Evolutionary conservation across 2,329 filamentous ascomycete species (phyloP).

Genomic region (Aspergillus clavatus): DNA sequence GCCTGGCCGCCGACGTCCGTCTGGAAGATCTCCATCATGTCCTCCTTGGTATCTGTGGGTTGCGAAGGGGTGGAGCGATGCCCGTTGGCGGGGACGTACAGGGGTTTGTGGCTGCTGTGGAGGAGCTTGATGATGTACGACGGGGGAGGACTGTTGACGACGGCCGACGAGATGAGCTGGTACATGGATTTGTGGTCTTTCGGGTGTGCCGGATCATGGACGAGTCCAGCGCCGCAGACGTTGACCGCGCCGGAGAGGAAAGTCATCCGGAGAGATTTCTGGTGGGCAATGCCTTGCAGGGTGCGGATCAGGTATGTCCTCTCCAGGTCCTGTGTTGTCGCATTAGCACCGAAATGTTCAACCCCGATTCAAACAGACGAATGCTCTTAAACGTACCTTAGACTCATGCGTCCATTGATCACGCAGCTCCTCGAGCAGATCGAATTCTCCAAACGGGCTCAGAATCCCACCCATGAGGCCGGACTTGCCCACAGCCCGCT

Average conservation of each 20-base stretch:
- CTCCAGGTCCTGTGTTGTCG: constrained; percentile 66
- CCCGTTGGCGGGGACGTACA: constrained; percentile 91
- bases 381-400: constrained; percentile 54
- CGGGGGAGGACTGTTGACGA: constrained; percentile 82
- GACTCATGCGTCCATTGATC: constrained; percentile 98
- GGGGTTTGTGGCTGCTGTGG: constrained; percentile 79
- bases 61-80: constrained; percentile 58
- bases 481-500: constrained; percentile 92
- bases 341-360: neutral
- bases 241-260: constrained; percentile 91
- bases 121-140: constrained; percentile 87
- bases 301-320: constrained; percentile 94
- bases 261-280: constrained; percentile 94
- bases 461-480: constrained; percentile 94
- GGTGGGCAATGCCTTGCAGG: constrained; percentile 87
- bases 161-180: constrained; percentile 87
- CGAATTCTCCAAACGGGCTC: constrained; percentile 93
- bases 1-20: constrained; percentile 80
- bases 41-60: constrained; percentile 90
- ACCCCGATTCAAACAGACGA: too few relatives aligned
- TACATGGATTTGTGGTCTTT: constrained; percentile 99
- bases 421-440: constrained; percentile 86
- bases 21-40: constrained; percentile 99
- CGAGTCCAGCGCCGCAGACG: constrained; percentile 81
- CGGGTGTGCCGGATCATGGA: constrained; percentile 89